Evolutionary conservation across 2,329 filamentous ascomycete genomes (phyloP), one percentile per base, ranked within the genome.

Genomic region (Penicillium thymicola): DNA sequence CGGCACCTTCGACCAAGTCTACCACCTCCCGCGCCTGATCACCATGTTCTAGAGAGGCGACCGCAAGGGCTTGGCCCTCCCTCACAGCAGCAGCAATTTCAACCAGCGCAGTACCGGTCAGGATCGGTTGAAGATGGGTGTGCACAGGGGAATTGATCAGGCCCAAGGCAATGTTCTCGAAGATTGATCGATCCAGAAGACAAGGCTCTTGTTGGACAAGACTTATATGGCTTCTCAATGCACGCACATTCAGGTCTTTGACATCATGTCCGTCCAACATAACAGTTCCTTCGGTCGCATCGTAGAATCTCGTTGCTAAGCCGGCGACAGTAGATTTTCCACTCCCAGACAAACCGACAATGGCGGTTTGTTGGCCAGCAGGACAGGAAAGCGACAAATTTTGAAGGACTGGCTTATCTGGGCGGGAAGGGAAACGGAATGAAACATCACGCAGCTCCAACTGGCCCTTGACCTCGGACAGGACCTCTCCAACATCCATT

Each of bases 281-380:
- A 38, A 92, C 85, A 4, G 74, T 74, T 6, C 89, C 89, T 10
- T 78, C 75, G 27, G 81, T 75, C 0, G 84, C 70, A 37, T 88
- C 82, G 69, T 92, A 92, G 70, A 92, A 90, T 14, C 84, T 72
- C 57, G 81, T 75, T 8, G 81, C 68, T 1, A 83, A 71, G 1
- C 72, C 72, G 27, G 91, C 82, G 28, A 89, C 84, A n/a, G 84
- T 89, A 0, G 85, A 87, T 72, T 91, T 72, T 2, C 81, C 81
- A 47, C 78, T 80, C 1, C 81, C 81, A 2, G 76, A 81, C 0
- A 79, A 74, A n/a, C 81, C 81, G 0, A 83, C 80, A 10, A 83
- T 67, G 0, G 79, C 81, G 8, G 78, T 71, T 46, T 77, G 81
- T 16, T 81, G 73, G 13, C 80, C 80, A 4, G 75, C 73, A 25